phyloP scores from a whole-genome alignment of 495 filamentous ascomycete species.

The Aspergillus asperescens region DNA sequence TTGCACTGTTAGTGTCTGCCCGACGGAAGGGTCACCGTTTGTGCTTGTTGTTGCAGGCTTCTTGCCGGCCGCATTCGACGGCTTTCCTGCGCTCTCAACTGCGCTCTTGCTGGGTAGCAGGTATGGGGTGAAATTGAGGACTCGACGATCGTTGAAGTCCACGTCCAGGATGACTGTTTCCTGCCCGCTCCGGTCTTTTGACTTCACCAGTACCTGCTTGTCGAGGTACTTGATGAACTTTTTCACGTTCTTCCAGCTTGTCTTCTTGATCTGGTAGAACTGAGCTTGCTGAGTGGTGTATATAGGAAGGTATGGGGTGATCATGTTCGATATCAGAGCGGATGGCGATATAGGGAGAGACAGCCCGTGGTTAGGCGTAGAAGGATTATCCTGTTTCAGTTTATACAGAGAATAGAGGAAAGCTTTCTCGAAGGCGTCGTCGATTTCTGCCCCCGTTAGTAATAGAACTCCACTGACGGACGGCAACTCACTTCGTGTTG shows the following conservation, averaged over 20 bases:
- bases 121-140: constrained; percentile 59
- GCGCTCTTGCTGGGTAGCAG: constrained; percentile 46
- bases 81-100: constrained; percentile 31
- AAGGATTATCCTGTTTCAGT: constrained; percentile 47
- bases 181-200: constrained; percentile 60
- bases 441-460: constrained; percentile 52
- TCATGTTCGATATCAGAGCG: constrained; percentile 57
- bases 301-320: constrained; percentile 63
- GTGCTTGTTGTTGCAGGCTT: constrained; percentile 37
- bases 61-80: constrained; percentile 31
- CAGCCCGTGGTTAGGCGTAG: constrained; percentile 46
- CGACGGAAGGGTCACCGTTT: constrained; percentile 46
- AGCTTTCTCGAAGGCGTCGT: constrained; percentile 62
- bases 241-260: constrained; percentile 67
- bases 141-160: constrained; percentile 53
- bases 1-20: constrained; percentile 53
- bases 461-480: neutral
- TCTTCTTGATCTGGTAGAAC: constrained; percentile 66
- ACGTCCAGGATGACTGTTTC: constrained; percentile 64
- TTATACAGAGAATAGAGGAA: constrained; percentile 60
- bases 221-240: constrained; percentile 71
- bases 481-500: constrained; percentile 45
- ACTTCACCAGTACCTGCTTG: constrained; percentile 57
- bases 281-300: constrained; percentile 50
- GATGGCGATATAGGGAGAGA: constrained; percentile 61